A percentile compares a stretch with the other conserved stretches of the same genome.
Conservation (phyloP, 805 yeast species). For the Nakazawaea wyomingensis region DNA sequence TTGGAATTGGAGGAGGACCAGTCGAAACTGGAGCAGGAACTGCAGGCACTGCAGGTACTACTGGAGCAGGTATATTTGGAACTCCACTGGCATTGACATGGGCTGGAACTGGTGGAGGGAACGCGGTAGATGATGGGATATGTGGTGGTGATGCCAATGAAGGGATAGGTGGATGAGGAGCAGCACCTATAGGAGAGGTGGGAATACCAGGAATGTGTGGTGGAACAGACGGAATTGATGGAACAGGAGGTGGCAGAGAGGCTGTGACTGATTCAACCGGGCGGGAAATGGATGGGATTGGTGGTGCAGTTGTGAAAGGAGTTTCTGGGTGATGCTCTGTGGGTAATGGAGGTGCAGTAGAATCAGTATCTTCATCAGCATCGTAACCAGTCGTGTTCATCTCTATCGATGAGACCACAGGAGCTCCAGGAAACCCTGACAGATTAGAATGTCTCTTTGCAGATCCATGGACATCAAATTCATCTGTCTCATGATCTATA, state of each 20-base stretch:
- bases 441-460: background rate
- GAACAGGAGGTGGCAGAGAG: background rate
- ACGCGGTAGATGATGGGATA: conserved; percentile 6
- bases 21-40: conserved; percentile 15
- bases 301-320: background rate
- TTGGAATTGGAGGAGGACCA: conserved; percentile 13
- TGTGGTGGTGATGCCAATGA: conserved; percentile 21
- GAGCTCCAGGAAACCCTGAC: conserved; percentile 4
- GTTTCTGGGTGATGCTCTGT: background rate
- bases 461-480: background rate
- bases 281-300: conserved; percentile 3
- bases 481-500: conserved; percentile 1
- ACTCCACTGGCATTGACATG: conserved; percentile 7
- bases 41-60: conserved; percentile 10
- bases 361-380: conserved; percentile 50
- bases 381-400: conserved; percentile 53
- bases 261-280: background rate
- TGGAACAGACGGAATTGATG: background rate
- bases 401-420: background rate
- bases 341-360: conserved; percentile 12
- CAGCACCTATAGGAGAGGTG: background rate
- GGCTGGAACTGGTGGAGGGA: conserved; percentile 15
- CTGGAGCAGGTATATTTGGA: too few relatives aligned
- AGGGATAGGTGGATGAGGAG: conserved; percentile 16
- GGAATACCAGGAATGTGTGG: background rate